A percentile compares a stretch with the other conserved stretches of the same genome.
Evolutionary conservation across 2,329 filamentous ascomycete species (phyloP).

Genomic region (Penicillium sclerotigenum): DNA sequence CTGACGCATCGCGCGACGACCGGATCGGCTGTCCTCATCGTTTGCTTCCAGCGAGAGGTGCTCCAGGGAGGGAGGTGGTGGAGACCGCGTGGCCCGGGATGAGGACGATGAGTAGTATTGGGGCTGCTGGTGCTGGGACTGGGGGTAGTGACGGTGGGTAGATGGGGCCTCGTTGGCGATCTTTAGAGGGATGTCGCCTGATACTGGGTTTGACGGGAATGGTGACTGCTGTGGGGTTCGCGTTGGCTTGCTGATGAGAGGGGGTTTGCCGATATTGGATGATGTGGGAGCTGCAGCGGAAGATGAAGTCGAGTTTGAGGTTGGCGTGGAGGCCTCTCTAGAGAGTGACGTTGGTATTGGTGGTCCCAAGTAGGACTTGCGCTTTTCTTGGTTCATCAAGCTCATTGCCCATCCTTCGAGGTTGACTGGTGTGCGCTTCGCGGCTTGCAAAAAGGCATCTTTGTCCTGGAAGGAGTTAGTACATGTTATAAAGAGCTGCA

Average conservation of each 20-base stretch:
- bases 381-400: constrained; percentile 91
- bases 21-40: constrained; percentile 26
- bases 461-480: constrained; percentile 61
- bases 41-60: constrained; percentile 45
- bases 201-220: constrained; percentile 18
- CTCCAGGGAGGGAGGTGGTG: constrained; percentile 42
- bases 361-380: constrained; percentile 87
- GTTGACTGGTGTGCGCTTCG: constrained; percentile 93
- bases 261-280: constrained; percentile 41
- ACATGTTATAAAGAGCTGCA: neutral
- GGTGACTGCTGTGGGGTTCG: constrained; percentile 19
- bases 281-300: constrained; percentile 15
- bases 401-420: constrained; percentile 89
- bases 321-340: constrained; percentile 44
- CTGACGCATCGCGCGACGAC: constrained; percentile 29
- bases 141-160: constrained; percentile 2
- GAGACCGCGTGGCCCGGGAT: constrained; percentile 29
- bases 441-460: constrained; percentile 91
- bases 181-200: constrained; percentile 67
- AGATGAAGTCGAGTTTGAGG: constrained; percentile 50
- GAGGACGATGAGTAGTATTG: constrained; percentile 24
- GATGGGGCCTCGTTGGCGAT: constrained; percentile 35
- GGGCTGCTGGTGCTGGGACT: constrained; percentile 24
- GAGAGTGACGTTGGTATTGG: constrained; percentile 72
- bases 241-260: constrained; percentile 26